These are phyloP conservation scores for Pyrus pyrifolia DNA, from an alignment of 306 rosid species.

Conservation along the genomic window DNA sequence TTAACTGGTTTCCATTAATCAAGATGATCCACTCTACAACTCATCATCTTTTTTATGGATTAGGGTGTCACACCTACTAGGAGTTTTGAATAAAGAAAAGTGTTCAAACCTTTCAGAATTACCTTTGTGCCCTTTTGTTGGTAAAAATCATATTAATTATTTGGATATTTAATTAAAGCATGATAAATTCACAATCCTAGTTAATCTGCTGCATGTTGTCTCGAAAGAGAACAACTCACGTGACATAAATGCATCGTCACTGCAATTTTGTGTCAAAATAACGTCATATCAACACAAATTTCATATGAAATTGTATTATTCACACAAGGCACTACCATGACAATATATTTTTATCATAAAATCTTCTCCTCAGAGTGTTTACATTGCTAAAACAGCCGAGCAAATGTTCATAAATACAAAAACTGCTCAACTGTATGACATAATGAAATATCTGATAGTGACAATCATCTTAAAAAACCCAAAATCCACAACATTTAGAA, in stretches of 20 bases:
- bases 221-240: too few species aligned
- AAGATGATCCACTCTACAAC: background rate
- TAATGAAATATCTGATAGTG: background rate
- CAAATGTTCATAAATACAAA: background rate
- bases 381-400: background rate
- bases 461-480: background rate
- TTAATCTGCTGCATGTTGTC: background rate
- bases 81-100: background rate
- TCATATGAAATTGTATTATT: background rate
- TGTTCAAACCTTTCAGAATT: background rate
- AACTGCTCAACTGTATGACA: background rate
- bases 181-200: background rate
- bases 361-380: background rate
- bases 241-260: too few species aligned
- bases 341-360: too few species aligned
- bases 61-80: background rate
- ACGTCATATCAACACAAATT: too few species aligned
- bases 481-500: background rate
- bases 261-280: too few species aligned
- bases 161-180: background rate
- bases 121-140: background rate
- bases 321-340: accelerated
- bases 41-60: background rate
- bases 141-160: background rate
- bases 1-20: background rate